Base-by-base conservation (phyloP, 2,329 filamentous ascomycete genomes). In the Penicillium occitanis region DNA sequence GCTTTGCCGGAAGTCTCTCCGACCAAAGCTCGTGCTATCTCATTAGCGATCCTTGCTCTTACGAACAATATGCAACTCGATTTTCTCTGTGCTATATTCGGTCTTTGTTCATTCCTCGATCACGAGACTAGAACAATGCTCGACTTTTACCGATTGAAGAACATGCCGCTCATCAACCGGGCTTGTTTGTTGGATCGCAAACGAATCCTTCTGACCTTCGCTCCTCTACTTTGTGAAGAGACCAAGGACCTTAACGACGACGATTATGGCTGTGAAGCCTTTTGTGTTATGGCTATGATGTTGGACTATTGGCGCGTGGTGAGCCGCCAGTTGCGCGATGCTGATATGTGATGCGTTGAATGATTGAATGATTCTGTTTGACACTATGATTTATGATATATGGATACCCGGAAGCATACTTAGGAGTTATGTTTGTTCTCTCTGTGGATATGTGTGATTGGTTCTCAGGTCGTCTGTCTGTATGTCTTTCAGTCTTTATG, bases 41-140 rank as follows among this genome's bases (percentile, higher is more conserved):
- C 76, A 1, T 72, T 79, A 28, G 79, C 78, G 28, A 71, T 80
- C 7, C 67, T 78, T 40, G 76, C 76, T 6, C 67, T 78, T 63
- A 76, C 77, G 11, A 74, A 69, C 51, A 73, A 78, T 42, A 75
- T 78, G 73, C 77, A 80, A 64, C 70, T 78, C 48, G 76, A 78
- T 30, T 71, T 81, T 25, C 76, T 80, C 64, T 80, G 78, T 64
- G 75, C 75, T 0, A 73, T 80, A 1, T 78, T 80, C 65, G 79
- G 78, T 6, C 68, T 80, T 13, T 73, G 78, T 53, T 68, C 73
- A 17, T 67, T 74, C 11, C 68, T 79, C 33, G 65, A 75, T 11
- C 71, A 76, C 60, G 73, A 75, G 64, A 72, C 71, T 3, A 69
- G 70, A 19, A 70, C 70, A 17, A 33, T 66, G 61, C 61, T 66